Conservation (phyloP, 2,329 filamentous ascomycete species). For the Ascochyta lentis region DNA sequence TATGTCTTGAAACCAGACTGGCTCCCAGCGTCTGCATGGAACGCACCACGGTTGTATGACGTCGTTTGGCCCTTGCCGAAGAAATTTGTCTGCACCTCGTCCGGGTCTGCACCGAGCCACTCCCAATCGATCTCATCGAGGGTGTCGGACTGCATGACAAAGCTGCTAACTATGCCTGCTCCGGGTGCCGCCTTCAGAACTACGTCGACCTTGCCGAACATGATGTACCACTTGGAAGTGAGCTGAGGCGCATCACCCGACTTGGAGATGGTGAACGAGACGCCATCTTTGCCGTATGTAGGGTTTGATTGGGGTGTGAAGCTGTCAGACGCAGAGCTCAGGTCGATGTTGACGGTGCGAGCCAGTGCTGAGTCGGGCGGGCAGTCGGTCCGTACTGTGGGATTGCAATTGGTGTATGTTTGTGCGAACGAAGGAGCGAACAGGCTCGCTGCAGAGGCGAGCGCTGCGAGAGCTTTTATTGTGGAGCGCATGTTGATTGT, state of each 20-base stretch:
- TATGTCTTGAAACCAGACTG: slow-evolving; percentile 84
- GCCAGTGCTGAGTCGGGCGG: slow-evolving; percentile 80
- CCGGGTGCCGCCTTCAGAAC: slow-evolving; percentile 86
- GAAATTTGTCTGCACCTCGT: slow-evolving; percentile 93
- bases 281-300: slow-evolving; percentile 78
- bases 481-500: slow-evolving; percentile 43
- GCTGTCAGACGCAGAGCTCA: slow-evolving; percentile 76
- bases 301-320: slow-evolving; percentile 75
- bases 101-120: slow-evolving; percentile 81
- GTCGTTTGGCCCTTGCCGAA: slow-evolving; percentile 91
- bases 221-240: slow-evolving; percentile 94
- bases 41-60: slow-evolving; percentile 85
- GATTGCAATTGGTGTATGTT: slow-evolving; percentile 65
- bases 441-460: slow-evolving; percentile 51
- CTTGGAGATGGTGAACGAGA: slow-evolving; percentile 77
- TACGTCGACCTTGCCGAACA: slow-evolving; percentile 93
- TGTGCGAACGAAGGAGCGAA: slow-evolving; percentile 54
- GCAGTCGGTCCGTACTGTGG: slow-evolving; percentile 65
- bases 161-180: slow-evolving; percentile 88
- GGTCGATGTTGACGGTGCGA: slow-evolving; percentile 82
- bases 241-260: slow-evolving; percentile 87
- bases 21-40: slow-evolving; percentile 71
- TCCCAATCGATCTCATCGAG: slow-evolving; percentile 98
- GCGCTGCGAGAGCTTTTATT: slow-evolving; percentile 44
- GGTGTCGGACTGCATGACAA: slow-evolving; percentile 88